Evolutionary conservation across 768 basidiomycete genomes (phyloP).

Genomic region (Podaxis sp.): DNA sequence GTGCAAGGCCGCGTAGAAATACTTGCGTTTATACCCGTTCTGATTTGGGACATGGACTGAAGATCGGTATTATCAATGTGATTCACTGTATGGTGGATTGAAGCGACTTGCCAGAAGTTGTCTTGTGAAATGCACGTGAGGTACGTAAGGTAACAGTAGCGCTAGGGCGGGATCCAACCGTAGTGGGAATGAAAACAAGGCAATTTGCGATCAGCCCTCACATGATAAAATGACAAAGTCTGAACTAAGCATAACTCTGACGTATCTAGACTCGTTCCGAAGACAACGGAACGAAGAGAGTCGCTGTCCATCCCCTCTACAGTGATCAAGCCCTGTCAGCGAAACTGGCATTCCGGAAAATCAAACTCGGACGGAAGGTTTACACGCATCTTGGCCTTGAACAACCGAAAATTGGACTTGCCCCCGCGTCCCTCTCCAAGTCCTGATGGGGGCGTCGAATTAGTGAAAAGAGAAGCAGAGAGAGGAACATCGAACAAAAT

Average conservation of each 20-base stretch:
- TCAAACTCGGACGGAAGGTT: too few relatives aligned
- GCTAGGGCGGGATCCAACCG: too few relatives aligned
- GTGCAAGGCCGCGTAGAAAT: constrained; percentile 31
- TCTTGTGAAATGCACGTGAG: too few relatives aligned
- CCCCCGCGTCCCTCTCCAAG: too few relatives aligned
- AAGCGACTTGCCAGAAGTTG: not conserved
- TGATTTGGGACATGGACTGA: not conserved
- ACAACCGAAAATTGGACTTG: too few relatives aligned
- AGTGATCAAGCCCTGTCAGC: not conserved
- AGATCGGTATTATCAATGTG: not conserved
- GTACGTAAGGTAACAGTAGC: too few relatives aligned
- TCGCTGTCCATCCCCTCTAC: not conserved
- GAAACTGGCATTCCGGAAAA: too few relatives aligned
- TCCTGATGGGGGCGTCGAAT: too few relatives aligned
- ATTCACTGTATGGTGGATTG: not conserved
- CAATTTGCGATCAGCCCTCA: not conserved
- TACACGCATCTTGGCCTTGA: too few relatives aligned
- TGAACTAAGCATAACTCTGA: not conserved
- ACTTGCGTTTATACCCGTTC: not conserved
- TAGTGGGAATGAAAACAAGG: too few relatives aligned
- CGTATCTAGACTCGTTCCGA: not conserved
- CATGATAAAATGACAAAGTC: not conserved
- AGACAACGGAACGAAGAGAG: not conserved
- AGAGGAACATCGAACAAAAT: too few relatives aligned
- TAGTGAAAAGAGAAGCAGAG: too few relatives aligned